Base-by-base conservation (phyloP, 257 asterid genomes). In the Solanum rostratum region DNA sequence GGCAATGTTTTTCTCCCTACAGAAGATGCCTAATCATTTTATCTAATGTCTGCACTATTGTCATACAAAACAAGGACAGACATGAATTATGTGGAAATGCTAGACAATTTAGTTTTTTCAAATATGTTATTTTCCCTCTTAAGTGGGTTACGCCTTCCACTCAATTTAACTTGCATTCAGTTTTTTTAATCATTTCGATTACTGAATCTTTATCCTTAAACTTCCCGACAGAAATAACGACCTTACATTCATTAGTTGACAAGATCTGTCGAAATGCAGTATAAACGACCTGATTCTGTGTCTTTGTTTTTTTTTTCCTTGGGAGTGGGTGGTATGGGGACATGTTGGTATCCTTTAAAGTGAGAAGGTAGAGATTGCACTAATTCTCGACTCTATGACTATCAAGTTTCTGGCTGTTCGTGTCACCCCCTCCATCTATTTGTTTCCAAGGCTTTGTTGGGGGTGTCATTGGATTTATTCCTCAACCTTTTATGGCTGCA, bases 401-500 rank as follows among this genome's bases (percentile, higher is more conserved):
- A 16, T 30, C 16, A 78, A 78, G 60, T 49, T 18, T 78, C 59
- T 78, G 10, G 60, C 2, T 50, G 46, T 78, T 53, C 0, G 82
- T 78, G 63, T 78, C 3, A 5, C 43, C 3, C 18, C 27, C 27
- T 78, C 82, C 24, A 29, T 78, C 65, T 50, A 50, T 78, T 27
- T 50, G 15, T 18, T 52, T 71, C 65, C 27, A 16, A 78, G 41
- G 60, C 46, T 78, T 78, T 29, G n/a, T 78, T 78, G 65, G 65
- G 63, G 82, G 46, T 50, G 46, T 29, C 81, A 49, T 50, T 50
- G 82, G 63, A 63, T 52, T 22, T 11, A 45, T 50, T n/a, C 85
- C 86, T 81, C 71, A 69, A 63, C 85, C 85, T 82, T 83, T 68
- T 13, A 79, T 84, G 89, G 65, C 45, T 85, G 87, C 88, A 96